Conservation (phyloP, 179 eudicot species). For the Spergularia azorica region DNA sequence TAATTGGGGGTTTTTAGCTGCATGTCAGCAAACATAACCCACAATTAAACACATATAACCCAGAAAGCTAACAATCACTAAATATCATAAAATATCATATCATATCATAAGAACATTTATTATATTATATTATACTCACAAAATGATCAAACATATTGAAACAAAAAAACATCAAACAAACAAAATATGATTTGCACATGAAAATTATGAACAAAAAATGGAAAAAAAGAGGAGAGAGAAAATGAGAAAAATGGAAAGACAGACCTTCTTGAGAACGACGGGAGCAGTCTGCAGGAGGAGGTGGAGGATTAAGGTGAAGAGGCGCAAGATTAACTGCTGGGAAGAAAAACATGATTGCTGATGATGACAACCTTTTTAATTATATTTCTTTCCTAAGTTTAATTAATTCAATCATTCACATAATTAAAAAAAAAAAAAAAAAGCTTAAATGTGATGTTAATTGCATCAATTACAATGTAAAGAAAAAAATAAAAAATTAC, state of each 20-base stretch:
- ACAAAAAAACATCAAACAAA: background rate
- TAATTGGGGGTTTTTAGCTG: background rate
- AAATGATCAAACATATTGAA: background rate
- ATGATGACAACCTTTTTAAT: constrained; percentile 19
- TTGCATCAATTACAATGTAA: background rate
- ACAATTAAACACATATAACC: background rate
- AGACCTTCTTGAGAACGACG: constrained; percentile 28
- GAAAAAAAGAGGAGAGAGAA: background rate
- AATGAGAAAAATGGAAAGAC: constrained; percentile 22
- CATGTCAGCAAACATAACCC: constrained; percentile 11
- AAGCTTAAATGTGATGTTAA: background rate
- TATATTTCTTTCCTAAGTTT: background rate
- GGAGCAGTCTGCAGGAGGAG: constrained; percentile 17
- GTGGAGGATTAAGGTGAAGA: constrained; percentile 1
- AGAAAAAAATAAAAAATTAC: too few species aligned
- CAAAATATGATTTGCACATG: background rate
- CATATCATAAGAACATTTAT: background rate
- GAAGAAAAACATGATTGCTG: constrained; percentile 36
- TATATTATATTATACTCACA: background rate
- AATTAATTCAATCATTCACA: background rate
- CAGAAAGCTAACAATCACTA: constrained; percentile 4
- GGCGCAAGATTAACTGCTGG: constrained; percentile 35
- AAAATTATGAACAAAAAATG: background rate
- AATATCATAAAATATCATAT: background rate
- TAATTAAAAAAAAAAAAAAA: constrained; percentile 6